Evolutionary conservation across 345 rosid genomes (phyloP).

Genomic region (Balakata baccata): DNA sequence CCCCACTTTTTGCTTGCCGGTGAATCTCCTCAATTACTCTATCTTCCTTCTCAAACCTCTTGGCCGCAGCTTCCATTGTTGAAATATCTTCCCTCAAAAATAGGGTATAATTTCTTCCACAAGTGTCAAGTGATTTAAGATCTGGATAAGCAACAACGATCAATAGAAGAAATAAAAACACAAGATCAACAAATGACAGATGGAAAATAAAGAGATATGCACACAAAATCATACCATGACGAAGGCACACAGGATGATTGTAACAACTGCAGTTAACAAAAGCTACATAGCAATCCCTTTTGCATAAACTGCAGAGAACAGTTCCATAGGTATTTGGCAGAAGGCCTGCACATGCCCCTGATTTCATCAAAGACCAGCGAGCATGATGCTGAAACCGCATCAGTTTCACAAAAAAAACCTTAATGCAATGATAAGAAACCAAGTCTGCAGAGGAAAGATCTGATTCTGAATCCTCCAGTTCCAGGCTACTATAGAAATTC

Average conservation of each 20-base stretch:
- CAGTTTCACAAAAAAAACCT: conserved; percentile 70
- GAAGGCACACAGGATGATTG: conserved; percentile 69
- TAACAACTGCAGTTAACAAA: conserved; percentile 68
- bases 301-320: conserved; percentile 78
- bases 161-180: conserved; percentile 8
- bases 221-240: conserved; percentile 58
- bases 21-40: conserved; percentile 37
- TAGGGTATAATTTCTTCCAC: conserved; percentile 61
- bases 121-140: conserved; percentile 55
- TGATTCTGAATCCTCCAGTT: conserved; percentile 54
- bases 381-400: conserved; percentile 78
- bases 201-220: neutral
- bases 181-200: conserved; percentile 2
- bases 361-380: conserved; percentile 73
- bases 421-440: conserved; percentile 50
- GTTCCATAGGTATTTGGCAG: conserved; percentile 56
- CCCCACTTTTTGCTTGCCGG: conserved; percentile 37
- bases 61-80: conserved; percentile 83
- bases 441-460: conserved; percentile 52
- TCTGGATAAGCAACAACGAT: conserved; percentile 39
- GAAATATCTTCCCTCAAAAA: conserved; percentile 71
- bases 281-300: conserved; percentile 87
- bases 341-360: conserved; percentile 54
- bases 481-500: conserved; percentile 51
- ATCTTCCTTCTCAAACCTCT: conserved; percentile 66